Evolutionary conservation across 1,139 yeast genomes (phyloP).

Genomic region (Suhomyces atakaporum): DNA sequence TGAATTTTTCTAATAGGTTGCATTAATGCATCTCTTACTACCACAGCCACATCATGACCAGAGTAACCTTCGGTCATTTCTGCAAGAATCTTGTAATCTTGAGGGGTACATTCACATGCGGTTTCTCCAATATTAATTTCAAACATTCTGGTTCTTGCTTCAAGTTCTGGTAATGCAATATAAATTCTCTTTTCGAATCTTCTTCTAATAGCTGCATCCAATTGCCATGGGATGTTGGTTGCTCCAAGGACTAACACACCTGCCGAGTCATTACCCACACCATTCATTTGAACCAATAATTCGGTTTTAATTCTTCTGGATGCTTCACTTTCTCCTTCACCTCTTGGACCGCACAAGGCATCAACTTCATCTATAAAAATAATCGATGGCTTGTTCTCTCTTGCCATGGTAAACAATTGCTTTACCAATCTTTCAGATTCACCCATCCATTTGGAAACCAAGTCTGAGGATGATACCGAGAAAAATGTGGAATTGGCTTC

Average conservation of each 20-base stretch:
- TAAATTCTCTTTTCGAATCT: constrained; percentile 95
- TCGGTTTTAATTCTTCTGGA: constrained; percentile 95
- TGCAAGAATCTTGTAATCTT: constrained; percentile 77
- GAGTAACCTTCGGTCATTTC: constrained; percentile 97
- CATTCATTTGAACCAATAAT: constrained; percentile 96
- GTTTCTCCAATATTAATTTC: constrained; percentile 90
- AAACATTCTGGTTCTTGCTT: constrained; percentile 91
- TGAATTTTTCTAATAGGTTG: constrained; percentile 96
- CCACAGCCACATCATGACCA: constrained; percentile 96
- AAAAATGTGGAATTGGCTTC: constrained; percentile 97
- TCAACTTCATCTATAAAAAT: constrained; percentile 98
- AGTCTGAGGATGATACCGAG: constrained; percentile 90
- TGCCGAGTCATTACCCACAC: constrained; percentile 91
- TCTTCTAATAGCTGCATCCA: constrained; percentile 96
- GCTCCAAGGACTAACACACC: constrained; percentile 98
- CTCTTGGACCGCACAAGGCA: constrained; percentile 97
- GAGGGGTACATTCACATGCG: constrained; percentile 73
- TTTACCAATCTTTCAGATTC: constrained; percentile 94
- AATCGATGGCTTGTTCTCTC: constrained; percentile 92
- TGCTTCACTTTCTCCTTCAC: constrained; percentile 98
- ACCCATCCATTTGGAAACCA: constrained; percentile 99
- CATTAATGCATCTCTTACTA: constrained; percentile 96
- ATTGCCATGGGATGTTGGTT: constrained; percentile 98
- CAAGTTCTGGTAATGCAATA: constrained; percentile 89
- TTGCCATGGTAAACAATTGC: constrained; percentile 91